Conservation (phyloP, 495 filamentous ascomycete species). For the Lophiostoma macrostomum region DNA sequence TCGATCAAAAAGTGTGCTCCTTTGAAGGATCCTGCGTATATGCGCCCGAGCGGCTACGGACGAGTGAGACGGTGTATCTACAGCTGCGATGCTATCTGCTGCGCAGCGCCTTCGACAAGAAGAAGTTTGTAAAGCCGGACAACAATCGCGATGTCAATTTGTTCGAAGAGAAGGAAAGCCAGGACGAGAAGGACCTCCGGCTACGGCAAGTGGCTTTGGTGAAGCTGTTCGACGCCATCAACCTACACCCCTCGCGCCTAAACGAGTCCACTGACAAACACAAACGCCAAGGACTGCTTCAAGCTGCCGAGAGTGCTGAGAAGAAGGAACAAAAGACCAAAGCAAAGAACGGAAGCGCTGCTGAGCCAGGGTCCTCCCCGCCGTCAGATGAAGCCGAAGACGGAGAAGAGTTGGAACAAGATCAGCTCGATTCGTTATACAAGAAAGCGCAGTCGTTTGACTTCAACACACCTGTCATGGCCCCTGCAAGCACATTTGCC, state of each 20-base stretch:
- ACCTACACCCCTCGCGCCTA: conserved; percentile 66
- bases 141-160: conserved; percentile 69
- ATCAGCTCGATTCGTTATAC: conserved; percentile 90
- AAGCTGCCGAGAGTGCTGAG: conserved; percentile 81
- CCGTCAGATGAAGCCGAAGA: conserved; percentile 72
- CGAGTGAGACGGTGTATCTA: conserved; percentile 89
- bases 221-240: conserved; percentile 84
- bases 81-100: conserved; percentile 80
- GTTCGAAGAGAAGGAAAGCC: conserved; percentile 80
- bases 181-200: conserved; percentile 80
- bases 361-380: conserved; percentile 42
- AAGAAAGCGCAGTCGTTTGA: conserved; percentile 97
- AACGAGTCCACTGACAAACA: conserved; percentile 76
- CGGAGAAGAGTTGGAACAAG: conserved; percentile 86
- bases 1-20: conserved; percentile 85
- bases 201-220: conserved; percentile 83
- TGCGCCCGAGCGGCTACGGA: conserved; percentile 75
- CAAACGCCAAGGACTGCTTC: conserved; percentile 75
- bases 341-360: conserved; percentile 27
- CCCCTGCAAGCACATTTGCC: conserved; percentile 75
- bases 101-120: conserved; percentile 65
- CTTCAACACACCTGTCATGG: conserved; percentile 80
- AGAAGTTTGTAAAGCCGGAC: conserved; percentile 55
- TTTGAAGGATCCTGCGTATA: conserved; percentile 91
- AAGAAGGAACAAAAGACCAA: conserved; percentile 64